Evolutionary conservation across 208 protist species (phyloP).

Genomic region (Crithidia expoeki): DNA sequence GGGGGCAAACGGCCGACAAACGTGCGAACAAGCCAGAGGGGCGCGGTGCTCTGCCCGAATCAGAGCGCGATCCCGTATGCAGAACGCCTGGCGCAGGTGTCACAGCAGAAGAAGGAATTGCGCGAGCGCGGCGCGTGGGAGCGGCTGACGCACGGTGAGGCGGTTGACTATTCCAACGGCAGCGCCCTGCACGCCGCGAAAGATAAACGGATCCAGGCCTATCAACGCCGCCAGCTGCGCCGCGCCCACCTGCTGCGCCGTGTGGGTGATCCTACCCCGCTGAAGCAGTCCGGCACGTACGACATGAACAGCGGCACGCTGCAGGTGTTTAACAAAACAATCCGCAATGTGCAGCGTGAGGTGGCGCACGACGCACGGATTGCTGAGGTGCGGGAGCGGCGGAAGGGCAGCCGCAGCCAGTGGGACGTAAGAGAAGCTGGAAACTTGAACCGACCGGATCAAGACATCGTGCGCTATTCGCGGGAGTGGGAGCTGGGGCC

Average conservation of each 20-base stretch:
- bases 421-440: constrained; percentile 62
- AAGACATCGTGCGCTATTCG: constrained; percentile 64
- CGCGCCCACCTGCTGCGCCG: constrained; percentile 77
- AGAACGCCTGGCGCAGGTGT: constrained; percentile 62
- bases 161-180: constrained; percentile 72
- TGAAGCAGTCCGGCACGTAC: constrained; percentile 83
- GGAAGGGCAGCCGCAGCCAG: constrained; percentile 52
- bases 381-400: constrained; percentile 58
- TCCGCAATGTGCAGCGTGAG: constrained; percentile 78
- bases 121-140: constrained; percentile 60
- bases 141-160: constrained; percentile 76
- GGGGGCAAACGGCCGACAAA: constrained; percentile 67
- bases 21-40: constrained; percentile 23
- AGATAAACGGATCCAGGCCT: constrained; percentile 69
- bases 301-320: constrained; percentile 71
- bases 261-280: constrained; percentile 79
- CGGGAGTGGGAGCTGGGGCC: constrained; percentile 77
- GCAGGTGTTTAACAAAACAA: constrained; percentile 84
- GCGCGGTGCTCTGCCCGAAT: constrained; percentile 57
- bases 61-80: constrained; percentile 59
- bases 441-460: constrained; percentile 72
- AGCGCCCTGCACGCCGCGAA: constrained; percentile 80
- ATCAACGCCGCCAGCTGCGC: constrained; percentile 75
- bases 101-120: constrained; percentile 68
- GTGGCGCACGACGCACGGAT: constrained; percentile 68